These are phyloP conservation scores for Penicillium ochrochloron DNA, from an alignment of 495 filamentous ascomycete species.

Conservation along the genomic window DNA sequence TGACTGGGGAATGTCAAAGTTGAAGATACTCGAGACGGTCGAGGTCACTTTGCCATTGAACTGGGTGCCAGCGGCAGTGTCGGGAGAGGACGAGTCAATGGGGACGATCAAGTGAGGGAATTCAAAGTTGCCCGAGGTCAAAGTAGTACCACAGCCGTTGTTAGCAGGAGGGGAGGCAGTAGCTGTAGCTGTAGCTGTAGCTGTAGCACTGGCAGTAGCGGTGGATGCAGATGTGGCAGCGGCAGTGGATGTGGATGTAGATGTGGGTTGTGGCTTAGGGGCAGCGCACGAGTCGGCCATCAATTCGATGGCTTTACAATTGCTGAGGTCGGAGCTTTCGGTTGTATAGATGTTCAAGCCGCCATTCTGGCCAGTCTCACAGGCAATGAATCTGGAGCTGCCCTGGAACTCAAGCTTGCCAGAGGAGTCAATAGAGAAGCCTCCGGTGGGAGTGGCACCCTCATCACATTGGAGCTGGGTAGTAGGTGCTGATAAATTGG, in stretches of 20 bases:
- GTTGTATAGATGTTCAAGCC: constrained; percentile 57
- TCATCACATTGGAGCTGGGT: constrained; percentile 70
- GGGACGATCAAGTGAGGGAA: constrained; percentile 72
- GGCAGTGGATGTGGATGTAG: not conserved
- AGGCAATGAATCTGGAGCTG: constrained; percentile 54
- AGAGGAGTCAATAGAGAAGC: constrained; percentile 54
- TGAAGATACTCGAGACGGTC: constrained; percentile 65
- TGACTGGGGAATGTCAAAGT: constrained; percentile 65
- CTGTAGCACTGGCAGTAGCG: constrained; percentile 11
- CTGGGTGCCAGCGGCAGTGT: constrained; percentile 54
- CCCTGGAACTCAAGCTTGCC: constrained; percentile 50
- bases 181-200: not conserved
- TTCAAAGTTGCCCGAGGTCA: constrained; percentile 54
- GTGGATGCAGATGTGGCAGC: not conserved
- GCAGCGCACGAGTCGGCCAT: constrained; percentile 16
- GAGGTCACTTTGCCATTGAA: constrained; percentile 59
- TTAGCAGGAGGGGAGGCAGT: constrained; percentile 19
- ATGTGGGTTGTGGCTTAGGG: constrained; percentile 12
- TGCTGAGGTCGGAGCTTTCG: constrained; percentile 43
- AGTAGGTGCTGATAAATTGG: constrained; percentile 48
- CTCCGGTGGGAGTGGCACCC: constrained; percentile 47
- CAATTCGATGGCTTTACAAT: constrained; percentile 37
- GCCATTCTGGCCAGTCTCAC: constrained; percentile 51
- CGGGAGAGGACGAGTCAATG: constrained; percentile 58
- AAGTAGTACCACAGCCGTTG: constrained; percentile 53